These are phyloP conservation scores for Cytospora piceae DNA, from an alignment of 2,329 filamentous ascomycete species.

Conservation along the genomic window DNA sequence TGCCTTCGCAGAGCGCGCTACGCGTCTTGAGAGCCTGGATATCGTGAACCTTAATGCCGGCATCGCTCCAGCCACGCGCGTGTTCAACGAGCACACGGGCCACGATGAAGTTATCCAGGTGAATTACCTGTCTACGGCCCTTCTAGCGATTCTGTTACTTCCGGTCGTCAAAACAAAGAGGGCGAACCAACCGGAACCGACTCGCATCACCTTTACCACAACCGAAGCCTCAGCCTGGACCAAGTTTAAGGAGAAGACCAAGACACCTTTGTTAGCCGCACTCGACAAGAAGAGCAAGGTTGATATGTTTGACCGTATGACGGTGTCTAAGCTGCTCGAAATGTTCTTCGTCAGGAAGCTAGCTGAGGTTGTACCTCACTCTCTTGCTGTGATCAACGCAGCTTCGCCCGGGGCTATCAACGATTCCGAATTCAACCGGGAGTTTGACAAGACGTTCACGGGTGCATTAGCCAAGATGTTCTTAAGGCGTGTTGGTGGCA, in stretches of 20 bases:
- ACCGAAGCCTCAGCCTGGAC: constrained; percentile 34
- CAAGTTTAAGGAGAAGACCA: constrained; percentile 30
- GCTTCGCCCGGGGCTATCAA: neutral
- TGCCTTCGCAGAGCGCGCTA: neutral
- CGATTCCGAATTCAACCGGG: constrained; percentile 19
- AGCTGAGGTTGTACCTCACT: constrained; percentile 34
- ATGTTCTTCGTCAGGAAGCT: constrained; percentile 39
- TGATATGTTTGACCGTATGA: constrained; percentile 30
- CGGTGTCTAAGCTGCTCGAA: constrained; percentile 36
- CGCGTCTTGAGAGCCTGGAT: neutral
- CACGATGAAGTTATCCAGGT: constrained; percentile 14
- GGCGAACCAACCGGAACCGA: neutral
- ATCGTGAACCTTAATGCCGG: neutral
- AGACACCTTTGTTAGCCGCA: neutral
- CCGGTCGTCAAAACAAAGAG: neutral
- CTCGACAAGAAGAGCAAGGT: constrained; percentile 11
- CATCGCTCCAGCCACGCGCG: neutral
- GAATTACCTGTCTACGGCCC: constrained; percentile 18
- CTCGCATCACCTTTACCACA: constrained; percentile 34
- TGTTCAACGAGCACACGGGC: constrained; percentile 2
- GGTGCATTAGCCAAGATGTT: constrained; percentile 10
- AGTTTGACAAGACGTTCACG: constrained; percentile 5
- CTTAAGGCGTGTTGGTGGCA: constrained; percentile 21
- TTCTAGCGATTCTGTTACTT: constrained; percentile 12
- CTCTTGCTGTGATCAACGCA: neutral